These are phyloP conservation scores for Glebionis coronaria DNA, from an alignment of 129 eudicot genomes.

Conservation along the genomic window DNA sequence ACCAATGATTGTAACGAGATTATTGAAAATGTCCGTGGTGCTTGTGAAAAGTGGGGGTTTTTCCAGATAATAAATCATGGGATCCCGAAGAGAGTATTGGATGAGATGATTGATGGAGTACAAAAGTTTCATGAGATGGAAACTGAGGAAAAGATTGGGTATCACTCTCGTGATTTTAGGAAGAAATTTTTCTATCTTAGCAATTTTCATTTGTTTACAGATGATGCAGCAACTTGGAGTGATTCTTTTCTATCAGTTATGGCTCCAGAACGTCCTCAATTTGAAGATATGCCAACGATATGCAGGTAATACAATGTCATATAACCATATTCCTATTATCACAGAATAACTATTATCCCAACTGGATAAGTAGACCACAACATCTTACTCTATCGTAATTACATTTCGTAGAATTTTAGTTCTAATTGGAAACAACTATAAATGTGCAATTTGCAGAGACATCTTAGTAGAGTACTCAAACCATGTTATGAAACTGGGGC, in stretches of 20 bases:
- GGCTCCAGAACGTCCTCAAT: conserved; percentile 24
- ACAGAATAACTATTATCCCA: too few relatives aligned
- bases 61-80: conserved; percentile 49
- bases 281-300: conserved; percentile 15
- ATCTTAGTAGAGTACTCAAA: conserved; percentile 24
- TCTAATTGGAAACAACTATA: background rate
- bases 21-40: conserved; percentile 19
- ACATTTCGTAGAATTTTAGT: background rate
- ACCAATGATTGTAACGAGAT: background rate
- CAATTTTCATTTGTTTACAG: conserved; percentile 14
- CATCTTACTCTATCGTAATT: background rate
- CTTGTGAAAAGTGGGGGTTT: conserved; percentile 43
- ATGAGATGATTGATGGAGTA: conserved; percentile 26
- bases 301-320: conserved; percentile 23
- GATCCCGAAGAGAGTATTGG: conserved; percentile 32
- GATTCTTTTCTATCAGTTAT: conserved; percentile 18
- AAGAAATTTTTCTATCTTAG: conserved; percentile 15
- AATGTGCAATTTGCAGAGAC: conserved; percentile 18
- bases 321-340: background rate
- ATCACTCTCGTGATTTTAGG: conserved; percentile 31
- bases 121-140: conserved; percentile 37
- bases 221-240: conserved; percentile 24
- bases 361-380: too few relatives aligned
- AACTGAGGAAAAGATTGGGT: conserved; percentile 28
- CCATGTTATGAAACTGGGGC: conserved; percentile 31